Base-by-base conservation (phyloP, 1,139 yeast genomes). In the Yamadazyma siamensis region DNA sequence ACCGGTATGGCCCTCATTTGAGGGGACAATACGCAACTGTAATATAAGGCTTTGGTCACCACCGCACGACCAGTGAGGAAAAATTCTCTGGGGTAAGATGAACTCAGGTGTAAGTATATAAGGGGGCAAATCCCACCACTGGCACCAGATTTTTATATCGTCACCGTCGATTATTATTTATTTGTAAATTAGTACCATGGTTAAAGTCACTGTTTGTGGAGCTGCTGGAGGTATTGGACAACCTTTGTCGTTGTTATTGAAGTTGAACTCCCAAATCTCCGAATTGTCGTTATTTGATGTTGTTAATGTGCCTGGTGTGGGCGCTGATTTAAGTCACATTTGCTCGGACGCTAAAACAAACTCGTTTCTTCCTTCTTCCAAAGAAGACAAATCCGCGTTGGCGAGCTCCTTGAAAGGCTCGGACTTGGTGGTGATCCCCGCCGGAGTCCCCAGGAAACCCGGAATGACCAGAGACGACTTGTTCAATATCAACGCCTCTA, bases 161-260 rank as follows among this genome's bases (percentile, higher is more conserved):
- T n/a, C n/a, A n/a, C n/a, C n/a, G n/a, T n/a, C n/a, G n/a, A n/a
- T n/a, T n/a, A 4, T 14, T 13, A 24, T 21, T 24, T 13, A 15
- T 16, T 24, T 20, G n/a, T n/a, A n/a, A n/a, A 23, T 13, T 27
- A n/a, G 6, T 6, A 29, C n/a, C 17, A 64, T 64, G 71, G 69
- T 64, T 37, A 82, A 82, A 64, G 95, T 88, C 41, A 76, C 95
- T 56, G 95, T 88, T 50, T 74, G 84, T 49, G 96, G 96, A 63
- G 97, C 96, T 50, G 88, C 89, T 49, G 97, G 98, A 65, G 98
- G 98, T 67, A 91, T 91, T 60, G 98, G 98, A 48, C 98, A 91
- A 73, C 98, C 98, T 43, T 72, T 91, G 52, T 89, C 97, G 28
- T 75, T 91, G 46, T 74, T 91, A 52, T 70, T 89, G 65, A 91